These are phyloP conservation scores for Boletales sp. DNA, from an alignment of 768 basidiomycete genomes.

Conservation along the genomic window DNA sequence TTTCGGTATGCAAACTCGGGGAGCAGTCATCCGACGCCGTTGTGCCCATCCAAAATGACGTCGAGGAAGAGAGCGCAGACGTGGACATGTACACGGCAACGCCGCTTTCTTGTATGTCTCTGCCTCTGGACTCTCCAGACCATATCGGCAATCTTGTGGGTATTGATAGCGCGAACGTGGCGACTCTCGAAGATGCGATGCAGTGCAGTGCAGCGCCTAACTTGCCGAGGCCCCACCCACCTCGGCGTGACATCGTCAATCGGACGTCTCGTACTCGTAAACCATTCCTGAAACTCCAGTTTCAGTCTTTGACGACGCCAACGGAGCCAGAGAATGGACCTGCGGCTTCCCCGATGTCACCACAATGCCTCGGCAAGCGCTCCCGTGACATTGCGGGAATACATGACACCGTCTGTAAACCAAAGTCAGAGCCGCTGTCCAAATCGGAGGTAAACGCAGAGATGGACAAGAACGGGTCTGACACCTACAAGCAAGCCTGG, in stretches of 20 bases:
- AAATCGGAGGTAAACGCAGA: constrained; percentile 19
- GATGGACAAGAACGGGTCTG: constrained; percentile 29
- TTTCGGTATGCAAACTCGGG: constrained; percentile 30
- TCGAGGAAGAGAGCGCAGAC: constrained; percentile 58
- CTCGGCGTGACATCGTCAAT: constrained; percentile 7
- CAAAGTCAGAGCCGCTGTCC: constrained; percentile 12
- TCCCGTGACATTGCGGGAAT: constrained; percentile 19
- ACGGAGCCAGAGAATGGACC: constrained; percentile 9
- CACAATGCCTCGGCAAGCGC: constrained; percentile 25
- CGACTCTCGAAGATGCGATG: background rate
- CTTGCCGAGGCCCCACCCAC: background rate
- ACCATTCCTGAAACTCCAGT: constrained; percentile 30
- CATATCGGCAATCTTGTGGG: constrained; percentile 10
- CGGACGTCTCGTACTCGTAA: constrained; percentile 26
- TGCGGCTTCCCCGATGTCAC: constrained; percentile 9
- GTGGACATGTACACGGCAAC: constrained; percentile 50
- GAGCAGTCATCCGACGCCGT: constrained; percentile 36
- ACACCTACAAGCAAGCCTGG: constrained; percentile 86
- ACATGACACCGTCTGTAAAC: constrained; percentile 13
- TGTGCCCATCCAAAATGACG: constrained; percentile 54
- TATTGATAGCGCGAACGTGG: constrained; percentile 8
- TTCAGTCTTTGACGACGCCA: constrained; percentile 10
- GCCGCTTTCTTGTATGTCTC: constrained; percentile 21
- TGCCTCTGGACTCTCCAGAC: constrained; percentile 8
- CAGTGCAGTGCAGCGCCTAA: background rate